These are phyloP conservation scores for Acer yangbiense DNA, from an alignment of 345 rosid species.

Conservation along the genomic window DNA sequence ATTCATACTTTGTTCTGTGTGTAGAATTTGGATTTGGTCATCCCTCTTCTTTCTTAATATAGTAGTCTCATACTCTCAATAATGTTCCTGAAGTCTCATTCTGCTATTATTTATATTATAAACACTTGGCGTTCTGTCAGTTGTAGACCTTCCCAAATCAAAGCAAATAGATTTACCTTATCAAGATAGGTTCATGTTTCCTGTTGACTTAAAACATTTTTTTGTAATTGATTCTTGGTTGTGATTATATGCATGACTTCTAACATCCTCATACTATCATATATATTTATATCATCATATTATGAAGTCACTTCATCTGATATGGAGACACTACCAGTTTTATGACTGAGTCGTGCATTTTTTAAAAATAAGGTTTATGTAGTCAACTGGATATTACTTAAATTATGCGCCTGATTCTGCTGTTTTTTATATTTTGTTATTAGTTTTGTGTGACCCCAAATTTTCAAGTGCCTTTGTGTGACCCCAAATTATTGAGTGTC, in stretches of 20 bases:
- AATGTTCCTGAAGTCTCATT: constrained; percentile 15
- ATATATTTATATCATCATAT: not conserved
- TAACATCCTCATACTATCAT: not conserved
- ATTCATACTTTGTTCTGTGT: no score
- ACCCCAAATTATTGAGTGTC: not conserved
- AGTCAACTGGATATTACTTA: not conserved
- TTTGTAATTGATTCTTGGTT: not conserved
- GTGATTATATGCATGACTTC: not conserved
- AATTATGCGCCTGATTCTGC: not conserved
- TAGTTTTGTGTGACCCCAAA: not conserved
- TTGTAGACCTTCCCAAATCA: not conserved
- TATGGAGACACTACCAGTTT: not conserved
- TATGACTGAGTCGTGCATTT: not conserved
- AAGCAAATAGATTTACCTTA: not conserved
- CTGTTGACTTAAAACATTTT: not conserved
- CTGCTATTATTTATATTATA: constrained; percentile 11
- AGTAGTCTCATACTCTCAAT: constrained; percentile 18
- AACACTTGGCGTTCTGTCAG: not conserved
- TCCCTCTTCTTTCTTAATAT: constrained; percentile 2
- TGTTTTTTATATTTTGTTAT: not conserved
- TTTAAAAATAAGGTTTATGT: not conserved
- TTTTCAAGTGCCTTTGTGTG: not conserved
- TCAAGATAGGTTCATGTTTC: constrained; percentile 4
- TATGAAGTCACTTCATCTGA: constrained; percentile 2
- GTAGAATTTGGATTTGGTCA: constrained; percentile 1